Evolutionary conservation across 2,329 filamentous ascomycete species (phyloP).

Genomic region (Neurospora sp.): DNA sequence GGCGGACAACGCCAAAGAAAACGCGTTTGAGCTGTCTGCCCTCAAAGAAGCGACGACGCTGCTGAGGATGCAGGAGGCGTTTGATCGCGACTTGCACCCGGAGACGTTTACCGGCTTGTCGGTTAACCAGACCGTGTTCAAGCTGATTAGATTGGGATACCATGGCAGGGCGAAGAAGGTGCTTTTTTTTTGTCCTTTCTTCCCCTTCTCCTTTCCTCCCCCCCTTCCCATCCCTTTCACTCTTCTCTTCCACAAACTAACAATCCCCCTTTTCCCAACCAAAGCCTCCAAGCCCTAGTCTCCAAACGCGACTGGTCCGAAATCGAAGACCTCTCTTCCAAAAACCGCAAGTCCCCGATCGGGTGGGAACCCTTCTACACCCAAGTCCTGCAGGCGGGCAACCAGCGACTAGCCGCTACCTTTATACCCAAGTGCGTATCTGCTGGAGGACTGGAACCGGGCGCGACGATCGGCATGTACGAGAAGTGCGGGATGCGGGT

Average conservation of each 20-base stretch:
- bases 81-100: constrained; percentile 69
- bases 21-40: constrained; percentile 60
- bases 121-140: constrained; percentile 86
- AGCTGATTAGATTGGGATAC: constrained; percentile 73
- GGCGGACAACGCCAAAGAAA: constrained; percentile 68
- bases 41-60: constrained; percentile 74
- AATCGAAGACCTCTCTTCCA: constrained; percentile 68
- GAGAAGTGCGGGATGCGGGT: constrained; percentile 86
- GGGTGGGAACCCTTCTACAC: constrained; percentile 98
- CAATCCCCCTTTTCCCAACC: no score
- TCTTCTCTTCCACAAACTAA: no score
- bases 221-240: no score
- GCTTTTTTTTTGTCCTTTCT: constrained; percentile 20
- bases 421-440: constrained; percentile 81
- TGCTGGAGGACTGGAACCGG: constrained; percentile 42
- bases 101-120: constrained; percentile 72
- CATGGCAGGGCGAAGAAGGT: constrained; percentile 79
- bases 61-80: constrained; percentile 73
- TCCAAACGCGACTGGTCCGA: constrained; percentile 87
- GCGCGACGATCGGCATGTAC: constrained; percentile 81
- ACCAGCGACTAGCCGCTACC: constrained; percentile 70
- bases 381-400: constrained; percentile 78
- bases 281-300: constrained; percentile 59
- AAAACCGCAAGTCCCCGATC: constrained; percentile 77
- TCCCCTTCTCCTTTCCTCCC: no score